Base-by-base conservation (phyloP, 352 stramenopile genomes). In the Phytophthora cactorum region DNA sequence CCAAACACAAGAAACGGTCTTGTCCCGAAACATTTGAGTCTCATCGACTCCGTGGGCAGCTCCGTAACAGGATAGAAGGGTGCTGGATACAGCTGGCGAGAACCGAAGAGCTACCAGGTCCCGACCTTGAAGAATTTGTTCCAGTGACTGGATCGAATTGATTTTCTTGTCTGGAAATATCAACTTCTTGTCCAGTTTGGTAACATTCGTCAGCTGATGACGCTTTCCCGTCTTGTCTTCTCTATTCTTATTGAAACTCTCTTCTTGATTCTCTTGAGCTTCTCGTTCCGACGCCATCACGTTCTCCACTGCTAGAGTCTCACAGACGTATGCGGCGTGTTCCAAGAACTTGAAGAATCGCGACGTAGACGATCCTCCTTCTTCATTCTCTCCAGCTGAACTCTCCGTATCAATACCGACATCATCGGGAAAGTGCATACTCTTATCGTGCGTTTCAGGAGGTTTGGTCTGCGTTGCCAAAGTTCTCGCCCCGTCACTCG, bases 401-500 rank as follows among this genome's bases (percentile, higher is more conserved):
- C 54, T 52, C 49, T 72, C 39, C 10, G 64, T 75, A 36, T 89
- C 84, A n/a, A 89, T 59, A 8, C 85, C 85, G 4, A 91, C 81
- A n/a, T 93, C 82, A 36, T 93, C 85, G 0, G 85, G 85, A 25
- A 91, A 93, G 36, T 89, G 79, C 82, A 90, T 93, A 32, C 69
- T 74, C 36, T 86, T 80, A 45, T 90, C 74, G 7, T 74, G 52
- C 0, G 62, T 56, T n/a, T 75, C 54, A 1, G 75, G 64, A 5
- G 66, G 49, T 44, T 90, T 88, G 9, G 82, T 91, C 64, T 91
- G 82, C 12, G 77, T 89, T 12, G 38, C 59, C 3, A 80, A 64
- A 2, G 67, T 64, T 38, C 83, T 80, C 22, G 81, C 81, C 9
- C 82, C 82, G 39, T 91, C 84, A 56, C 79, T 88, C 0, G 81